Base-by-base conservation (phyloP, 805 yeast species). In the Starmerella sp. region DNA sequence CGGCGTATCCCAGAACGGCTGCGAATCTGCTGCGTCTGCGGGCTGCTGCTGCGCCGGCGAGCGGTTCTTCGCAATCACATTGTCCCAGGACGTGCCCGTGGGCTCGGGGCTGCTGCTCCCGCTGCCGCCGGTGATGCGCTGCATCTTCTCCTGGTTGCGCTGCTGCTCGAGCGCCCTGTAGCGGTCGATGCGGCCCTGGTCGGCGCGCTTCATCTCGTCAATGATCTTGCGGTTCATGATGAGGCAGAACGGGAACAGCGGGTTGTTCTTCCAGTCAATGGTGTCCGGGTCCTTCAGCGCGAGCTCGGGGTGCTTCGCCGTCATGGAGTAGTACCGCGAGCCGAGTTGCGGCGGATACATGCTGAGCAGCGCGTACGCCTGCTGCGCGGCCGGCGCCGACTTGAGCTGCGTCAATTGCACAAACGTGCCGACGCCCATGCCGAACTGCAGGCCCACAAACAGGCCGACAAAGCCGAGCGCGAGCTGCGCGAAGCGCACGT, bases 261-360 rank as follows among this genome's bases (percentile, higher is more conserved):
- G 60, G 47, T 57, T 56, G 28, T 47, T 41, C 15, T 30, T 36
- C 66, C 66, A 63, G 48, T 63, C 62, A 29, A 61, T 58, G 6
- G 51, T 46, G 15, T 48, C 57, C 9, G 66, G 66, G 48, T 60
- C 53, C 39, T 51, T 37, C 56, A 63, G 51, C n/a, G 56, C 58
- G 22, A 60, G 51, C 13, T 55, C 51, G 10, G 62, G 62, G 38
- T 50, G 45, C 42, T 41, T 31, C 6, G 62, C 58, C 3, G 63
- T 60, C 53, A 60, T 41, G 6, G 51, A 22, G 45, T 54, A 63
- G 59, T 63, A 63, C 10, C 59, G 59, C 41, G 58, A 17, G 15
- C 65, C 65, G 14, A 63, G 44, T 14, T 63, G 65, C 2, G 66
- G 59, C 5, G 64, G 64, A 34, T 55, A 55, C 37, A n/a, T 48